Evolutionary conservation across 2,329 filamentous ascomycete genomes (phyloP).

Genomic region (Teratosphaeria zuluensis): DNA sequence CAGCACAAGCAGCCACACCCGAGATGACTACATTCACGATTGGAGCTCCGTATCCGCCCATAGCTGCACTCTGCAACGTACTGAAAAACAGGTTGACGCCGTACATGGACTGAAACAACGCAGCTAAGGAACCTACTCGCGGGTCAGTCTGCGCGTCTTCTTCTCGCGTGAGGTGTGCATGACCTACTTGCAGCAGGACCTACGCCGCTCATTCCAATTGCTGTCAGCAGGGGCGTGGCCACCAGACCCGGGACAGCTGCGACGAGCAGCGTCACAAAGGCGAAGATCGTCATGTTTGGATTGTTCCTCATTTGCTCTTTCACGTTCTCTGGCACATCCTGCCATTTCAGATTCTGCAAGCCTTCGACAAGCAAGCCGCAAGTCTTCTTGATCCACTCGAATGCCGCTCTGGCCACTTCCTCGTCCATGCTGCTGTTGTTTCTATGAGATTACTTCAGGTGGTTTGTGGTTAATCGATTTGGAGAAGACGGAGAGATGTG

Average conservation of each 20-base stretch:
- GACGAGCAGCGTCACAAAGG: constrained; percentile 3
- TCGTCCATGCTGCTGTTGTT: neutral
- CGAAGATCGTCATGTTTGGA: constrained; percentile 4
- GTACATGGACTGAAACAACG: constrained; percentile 1
- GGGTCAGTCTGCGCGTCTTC: neutral
- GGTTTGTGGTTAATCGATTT: neutral
- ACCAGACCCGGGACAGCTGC: constrained; percentile 1
- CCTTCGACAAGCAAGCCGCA: neutral
- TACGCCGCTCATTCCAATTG: constrained; percentile 2
- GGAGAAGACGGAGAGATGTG: too few relatives aligned
- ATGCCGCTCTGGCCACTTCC: neutral
- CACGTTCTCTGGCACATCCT: neutral
- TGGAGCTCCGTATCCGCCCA: constrained; percentile 4
- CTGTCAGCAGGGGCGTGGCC: constrained; percentile 1
- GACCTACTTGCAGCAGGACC: constrained; percentile 6
- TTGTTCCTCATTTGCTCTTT: constrained; percentile 3
- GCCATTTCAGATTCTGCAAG: constrained; percentile 1
- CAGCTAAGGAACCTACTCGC: constrained; percentile 1
- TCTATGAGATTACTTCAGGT: neutral
- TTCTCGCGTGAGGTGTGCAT: neutral
- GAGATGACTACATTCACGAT: neutral
- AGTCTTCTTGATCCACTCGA: neutral
- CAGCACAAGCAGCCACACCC: too few relatives aligned
- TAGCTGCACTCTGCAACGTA: constrained; percentile 3
- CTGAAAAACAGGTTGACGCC: neutral